Base-by-base conservation (phyloP, 2,329 filamentous ascomycete genomes). In the Talaromyces sp. region DNA sequence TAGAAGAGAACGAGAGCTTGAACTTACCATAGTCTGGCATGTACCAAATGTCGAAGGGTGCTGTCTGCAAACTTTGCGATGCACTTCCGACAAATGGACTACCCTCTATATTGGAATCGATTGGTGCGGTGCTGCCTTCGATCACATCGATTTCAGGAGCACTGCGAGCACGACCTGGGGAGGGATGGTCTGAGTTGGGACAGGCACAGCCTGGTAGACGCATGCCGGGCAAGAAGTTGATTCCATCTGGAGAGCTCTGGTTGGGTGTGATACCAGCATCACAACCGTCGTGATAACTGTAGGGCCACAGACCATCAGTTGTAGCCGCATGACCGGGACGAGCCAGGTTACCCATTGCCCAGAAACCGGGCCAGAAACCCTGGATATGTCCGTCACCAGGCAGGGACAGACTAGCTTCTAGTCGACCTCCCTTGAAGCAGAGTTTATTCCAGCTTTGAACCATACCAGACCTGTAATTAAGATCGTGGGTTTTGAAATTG, bases 301-400 rank as follows among this genome's bases (percentile, higher is more conserved):
- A 90, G 0, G 87, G 87, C 87, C 87, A 90, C 69, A 88, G 77
- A 4, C 87, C 87, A 56, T 90, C 86, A 0, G 86, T 89, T 1
- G 86, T 88, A 9, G 85, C 82, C 29, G 84, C 79, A 69, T 88
- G 88, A 11, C 87, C 87, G 22, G 87, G 84, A 58, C 87, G 80
- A 33, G 83, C 87, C 19, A 90, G 77, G 64, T 90, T 90, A 4
- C 87, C 87, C 85, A 90, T 88, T 0, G 86, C 79, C 87, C 87
- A 90, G 70, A 89, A 87, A 70, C 87, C 87, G 37, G 87, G 87
- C 87, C 87, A 90, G 71, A 89, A 87, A 52, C 87, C 87, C 50
- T 83, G 79, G 13, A 84, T 80, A 57, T 88, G 84, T 41, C 86
- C 87, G 42, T 78, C 73, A 14, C 86, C 87, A 13, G 87, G 87